Conservation (phyloP, 257 asterid species). For the Nicotiana obtusifolia region DNA sequence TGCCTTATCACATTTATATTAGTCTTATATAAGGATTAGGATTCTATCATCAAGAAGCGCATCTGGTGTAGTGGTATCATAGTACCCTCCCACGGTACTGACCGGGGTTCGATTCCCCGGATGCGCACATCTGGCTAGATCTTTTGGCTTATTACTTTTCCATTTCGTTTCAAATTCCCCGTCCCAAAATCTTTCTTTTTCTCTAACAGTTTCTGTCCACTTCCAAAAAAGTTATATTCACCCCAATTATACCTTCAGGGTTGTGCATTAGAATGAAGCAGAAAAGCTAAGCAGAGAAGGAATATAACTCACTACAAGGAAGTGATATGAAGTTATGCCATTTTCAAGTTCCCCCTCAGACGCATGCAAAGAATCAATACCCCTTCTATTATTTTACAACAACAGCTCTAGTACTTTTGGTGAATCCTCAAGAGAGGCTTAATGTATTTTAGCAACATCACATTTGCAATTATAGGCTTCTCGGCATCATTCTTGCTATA, state of each 20-base stretch:
- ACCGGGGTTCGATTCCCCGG: conserved; percentile 99
- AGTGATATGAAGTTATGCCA: not conserved
- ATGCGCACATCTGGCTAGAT: conserved; percentile 44
- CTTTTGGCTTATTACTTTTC: not conserved
- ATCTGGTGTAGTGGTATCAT: conserved; percentile 99
- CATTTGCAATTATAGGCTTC: conserved; percentile 20
- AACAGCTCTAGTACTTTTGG: not conserved
- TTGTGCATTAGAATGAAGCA: not conserved
- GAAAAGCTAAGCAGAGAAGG: not conserved
- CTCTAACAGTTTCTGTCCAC: not conserved
- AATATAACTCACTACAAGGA: not conserved
- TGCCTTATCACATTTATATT: not conserved
- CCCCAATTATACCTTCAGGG: not conserved
- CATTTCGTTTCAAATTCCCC: not conserved
- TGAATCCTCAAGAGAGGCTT: not conserved
- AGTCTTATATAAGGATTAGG: accelerated
- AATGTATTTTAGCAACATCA: conserved; percentile 22
- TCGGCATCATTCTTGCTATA: conserved; percentile 27
- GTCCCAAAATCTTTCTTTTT: not conserved
- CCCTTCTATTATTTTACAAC: not conserved
- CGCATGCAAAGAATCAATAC: not conserved
- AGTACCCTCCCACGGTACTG: conserved; percentile 99
- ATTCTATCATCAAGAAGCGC: conserved; percentile 26
- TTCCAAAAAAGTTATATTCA: not conserved
- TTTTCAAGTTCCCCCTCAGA: not conserved